Evolutionary conservation across 2,329 filamentous ascomycete genomes (phyloP).

Genomic region (Didymella sp.): DNA sequence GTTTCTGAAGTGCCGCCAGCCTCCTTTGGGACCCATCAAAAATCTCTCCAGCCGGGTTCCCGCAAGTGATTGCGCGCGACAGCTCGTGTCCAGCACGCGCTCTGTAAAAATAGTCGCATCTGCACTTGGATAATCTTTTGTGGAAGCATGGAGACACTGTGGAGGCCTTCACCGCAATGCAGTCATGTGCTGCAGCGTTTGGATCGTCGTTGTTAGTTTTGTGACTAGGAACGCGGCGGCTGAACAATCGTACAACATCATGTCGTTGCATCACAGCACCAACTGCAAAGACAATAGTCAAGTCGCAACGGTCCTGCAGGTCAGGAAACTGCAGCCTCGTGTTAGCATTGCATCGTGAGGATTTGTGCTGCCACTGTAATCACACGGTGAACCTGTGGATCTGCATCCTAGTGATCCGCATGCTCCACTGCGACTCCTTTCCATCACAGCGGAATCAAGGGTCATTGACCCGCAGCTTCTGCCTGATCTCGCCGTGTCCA

Average conservation of each 20-base stretch:
- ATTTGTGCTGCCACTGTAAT: slow-evolving; percentile 13
- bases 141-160: slow-evolving; percentile 3
- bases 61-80: slow-evolving; percentile 3
- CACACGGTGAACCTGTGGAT: slow-evolving; percentile 17
- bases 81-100: slow-evolving; percentile 6
- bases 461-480: slow-evolving; percentile 6
- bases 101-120: slow-evolving; percentile 16
- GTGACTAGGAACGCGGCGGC: background rate
- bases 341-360: slow-evolving; percentile 2
- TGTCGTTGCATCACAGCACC: slow-evolving; percentile 4
- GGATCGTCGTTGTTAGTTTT: slow-evolving; percentile 3
- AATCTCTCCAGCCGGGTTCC: slow-evolving; percentile 14
- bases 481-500: slow-evolving; percentile 13
- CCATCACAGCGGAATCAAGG: slow-evolving; percentile 9
- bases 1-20: slow-evolving; percentile 1
- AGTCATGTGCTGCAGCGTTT: slow-evolving; percentile 10
- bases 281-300: slow-evolving; percentile 4
- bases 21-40: slow-evolving; percentile 17
- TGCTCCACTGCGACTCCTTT: slow-evolving; percentile 10
- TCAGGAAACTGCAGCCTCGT: slow-evolving; percentile 12
- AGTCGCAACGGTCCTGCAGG: slow-evolving; percentile 3
- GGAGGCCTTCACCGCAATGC: background rate
- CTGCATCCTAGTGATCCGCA: slow-evolving; percentile 6
- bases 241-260: slow-evolving; percentile 8
- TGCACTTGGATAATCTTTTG: background rate